Evolutionary conservation across 1,139 yeast species (phyloP).

Genomic region (Suhomyces anneliseae): DNA sequence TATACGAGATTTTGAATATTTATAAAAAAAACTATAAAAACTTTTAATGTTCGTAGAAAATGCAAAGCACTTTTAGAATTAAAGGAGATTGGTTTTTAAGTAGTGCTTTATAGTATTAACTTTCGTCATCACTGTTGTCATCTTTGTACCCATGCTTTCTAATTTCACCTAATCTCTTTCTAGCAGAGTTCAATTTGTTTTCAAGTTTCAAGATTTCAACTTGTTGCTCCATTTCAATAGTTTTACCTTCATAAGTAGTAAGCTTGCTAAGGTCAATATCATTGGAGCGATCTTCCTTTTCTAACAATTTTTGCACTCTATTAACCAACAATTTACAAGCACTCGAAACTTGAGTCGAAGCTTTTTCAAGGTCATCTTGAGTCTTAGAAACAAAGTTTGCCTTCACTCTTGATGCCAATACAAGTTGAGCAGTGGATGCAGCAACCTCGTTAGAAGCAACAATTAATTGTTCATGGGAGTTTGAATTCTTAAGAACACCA

Average conservation of each 20-base stretch:
- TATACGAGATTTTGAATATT: not conserved
- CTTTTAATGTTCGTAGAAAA: not conserved
- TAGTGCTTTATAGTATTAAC: conserved; percentile 4
- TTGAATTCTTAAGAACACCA: conserved; percentile 65
- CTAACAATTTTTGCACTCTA: conserved; percentile 64
- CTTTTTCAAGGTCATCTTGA: conserved; percentile 71
- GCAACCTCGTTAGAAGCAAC: conserved; percentile 93
- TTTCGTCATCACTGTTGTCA: conserved; percentile 54
- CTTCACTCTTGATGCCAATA: conserved; percentile 88
- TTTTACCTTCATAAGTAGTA: conserved; percentile 80
- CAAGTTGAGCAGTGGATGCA: conserved; percentile 89
- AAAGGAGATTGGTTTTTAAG: not conserved
- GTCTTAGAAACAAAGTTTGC: conserved; percentile 76
- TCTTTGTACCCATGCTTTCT: conserved; percentile 72
- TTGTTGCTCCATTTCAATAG: conserved; percentile 91
- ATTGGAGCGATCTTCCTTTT: conserved; percentile 36
- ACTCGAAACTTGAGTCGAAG: conserved; percentile 65
- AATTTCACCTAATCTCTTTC: conserved; percentile 83
- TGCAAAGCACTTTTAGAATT: not conserved
- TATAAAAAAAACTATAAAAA: not conserved
- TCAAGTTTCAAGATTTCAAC: conserved; percentile 85
- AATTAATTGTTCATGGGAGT: conserved; percentile 79
- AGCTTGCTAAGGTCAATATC: conserved; percentile 68
- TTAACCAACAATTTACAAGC: conserved; percentile 75
- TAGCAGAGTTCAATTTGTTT: conserved; percentile 66